These are phyloP conservation scores for Microdochium bolleyi DNA, from an alignment of 2,329 filamentous ascomycete genomes.

Conservation along the genomic window DNA sequence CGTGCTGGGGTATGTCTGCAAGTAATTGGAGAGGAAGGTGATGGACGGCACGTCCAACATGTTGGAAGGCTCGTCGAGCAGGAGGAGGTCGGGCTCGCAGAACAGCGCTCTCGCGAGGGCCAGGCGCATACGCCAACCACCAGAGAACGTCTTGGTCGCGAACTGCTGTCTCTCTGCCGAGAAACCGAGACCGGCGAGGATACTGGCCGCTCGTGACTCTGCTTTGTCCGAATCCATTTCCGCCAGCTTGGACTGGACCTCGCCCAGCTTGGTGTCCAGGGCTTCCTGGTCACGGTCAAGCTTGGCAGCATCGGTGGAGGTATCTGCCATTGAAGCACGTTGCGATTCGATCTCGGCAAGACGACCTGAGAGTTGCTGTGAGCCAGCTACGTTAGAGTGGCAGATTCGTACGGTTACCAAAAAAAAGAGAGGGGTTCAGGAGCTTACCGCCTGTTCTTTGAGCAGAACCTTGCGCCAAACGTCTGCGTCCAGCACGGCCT, in stretches of 20 bases:
- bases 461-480: slow-evolving; percentile 97
- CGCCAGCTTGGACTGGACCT: slow-evolving; percentile 83
- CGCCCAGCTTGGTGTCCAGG: slow-evolving; percentile 81
- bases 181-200: slow-evolving; percentile 94
- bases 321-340: slow-evolving; percentile 76
- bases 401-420: background rate
- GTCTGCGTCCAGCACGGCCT: slow-evolving; percentile 93
- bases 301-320: slow-evolving; percentile 77
- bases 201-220: slow-evolving; percentile 89
- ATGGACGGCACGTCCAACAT: slow-evolving; percentile 99
- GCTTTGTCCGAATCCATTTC: slow-evolving; percentile 99
- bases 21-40: slow-evolving; percentile 92
- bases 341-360: slow-evolving; percentile 72
- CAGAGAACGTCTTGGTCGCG: slow-evolving; percentile 95
- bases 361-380: slow-evolving; percentile 67
- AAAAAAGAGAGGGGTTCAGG: background rate
- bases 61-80: slow-evolving; percentile 99
- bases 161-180: slow-evolving; percentile 86
- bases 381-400: slow-evolving; percentile 18
- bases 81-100: slow-evolving; percentile 90
- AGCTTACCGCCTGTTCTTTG: slow-evolving; percentile 71
- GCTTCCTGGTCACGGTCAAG: slow-evolving; percentile 85
- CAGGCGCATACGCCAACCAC: slow-evolving; percentile 98
- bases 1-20: slow-evolving; percentile 89
- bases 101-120: slow-evolving; percentile 92